Evolutionary conservation across 192 early-diverging fungal genomes (phyloP), one percentile per base, ranked within the genome.

Genomic region (Backusella parvicylindrica): DNA sequence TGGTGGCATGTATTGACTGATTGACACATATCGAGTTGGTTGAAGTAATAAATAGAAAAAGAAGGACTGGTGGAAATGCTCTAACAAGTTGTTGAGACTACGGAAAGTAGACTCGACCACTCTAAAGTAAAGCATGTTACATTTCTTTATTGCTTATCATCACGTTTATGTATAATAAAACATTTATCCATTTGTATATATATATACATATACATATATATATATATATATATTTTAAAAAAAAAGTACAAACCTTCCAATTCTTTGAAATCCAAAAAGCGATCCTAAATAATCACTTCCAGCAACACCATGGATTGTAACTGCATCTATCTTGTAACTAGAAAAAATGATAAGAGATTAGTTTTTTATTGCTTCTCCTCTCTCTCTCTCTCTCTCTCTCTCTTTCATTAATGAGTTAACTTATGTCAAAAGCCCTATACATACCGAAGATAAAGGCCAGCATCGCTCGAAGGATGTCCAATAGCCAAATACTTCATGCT

Each of bases 41-140:
- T 88, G 85, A n/a, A 92, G 92, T 77, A 97, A 86, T n/a, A 96
- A 85, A 81, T 99, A 99, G 77, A 98, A 97, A 86, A 96, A 99
- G 83, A 95, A 99, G 41, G 96, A 94, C 78, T 97, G 96, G 76
- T 99, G 97, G 43, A 99, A 87, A 68, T 94, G 90, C 79, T 99
- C 97, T 53, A 99, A 85, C 53, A 99, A 75, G 76, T 97, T 98
- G 84, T 94, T 97, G 56, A 96, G 84, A 74, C 91, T 93, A 71
- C 95, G 91, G 75, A 95, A 80, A 1, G 91, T 86, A 0, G 93
- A 93, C 75, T 99, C 97, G 3, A 96, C 64, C 11, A 91, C 73
- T n/a, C 92, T 89, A 74, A 68, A 68, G 66, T 66, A 47, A 26
- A 40, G 18, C 23, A 1, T 38, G 28, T 63, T 28, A 13, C 18